phyloP scores from a whole-genome alignment of 768 basidiomycete genomes.

The Lactifluus piperatus region DNA sequence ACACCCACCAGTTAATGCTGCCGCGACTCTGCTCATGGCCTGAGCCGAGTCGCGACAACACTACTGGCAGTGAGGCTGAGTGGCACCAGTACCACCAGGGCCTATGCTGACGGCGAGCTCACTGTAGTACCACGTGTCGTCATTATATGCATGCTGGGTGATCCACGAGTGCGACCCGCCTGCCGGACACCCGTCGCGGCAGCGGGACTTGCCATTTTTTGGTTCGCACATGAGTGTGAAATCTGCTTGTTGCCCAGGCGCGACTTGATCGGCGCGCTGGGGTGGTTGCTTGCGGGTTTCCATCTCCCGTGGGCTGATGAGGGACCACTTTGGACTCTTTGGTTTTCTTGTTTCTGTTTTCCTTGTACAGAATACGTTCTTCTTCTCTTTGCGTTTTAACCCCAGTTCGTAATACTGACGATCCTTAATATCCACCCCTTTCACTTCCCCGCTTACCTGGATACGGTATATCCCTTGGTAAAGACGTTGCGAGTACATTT shows the following conservation, averaged over 20 bases:
- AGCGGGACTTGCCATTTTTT: slow-evolving; percentile 65
- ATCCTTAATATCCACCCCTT: too few species aligned
- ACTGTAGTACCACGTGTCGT: slow-evolving; percentile 21
- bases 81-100: slow-evolving; percentile 18
- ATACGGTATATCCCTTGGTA: too few species aligned
- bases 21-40: too few species aligned
- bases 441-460: too few species aligned
- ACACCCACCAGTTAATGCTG: too few species aligned
- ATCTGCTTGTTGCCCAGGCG: slow-evolving; percentile 73
- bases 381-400: neutral
- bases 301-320: slow-evolving; percentile 49
- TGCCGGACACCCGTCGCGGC: slow-evolving; percentile 68
- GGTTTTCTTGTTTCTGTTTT: neutral
- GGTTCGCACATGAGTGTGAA: slow-evolving; percentile 65
- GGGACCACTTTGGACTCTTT: neutral
- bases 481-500: too few species aligned
- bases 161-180: slow-evolving; percentile 65
- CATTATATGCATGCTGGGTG: slow-evolving; percentile 59
- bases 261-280: slow-evolving; percentile 45
- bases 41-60: too few species aligned
- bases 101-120: slow-evolving; percentile 13
- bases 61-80: slow-evolving; percentile 21
- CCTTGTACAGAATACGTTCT: too few species aligned
- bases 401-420: too few species aligned
- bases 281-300: slow-evolving; percentile 81